Evolutionary conservation across 2,329 filamentous ascomycete species (phyloP).

Genomic region (Malbranchea cinnamomea): DNA sequence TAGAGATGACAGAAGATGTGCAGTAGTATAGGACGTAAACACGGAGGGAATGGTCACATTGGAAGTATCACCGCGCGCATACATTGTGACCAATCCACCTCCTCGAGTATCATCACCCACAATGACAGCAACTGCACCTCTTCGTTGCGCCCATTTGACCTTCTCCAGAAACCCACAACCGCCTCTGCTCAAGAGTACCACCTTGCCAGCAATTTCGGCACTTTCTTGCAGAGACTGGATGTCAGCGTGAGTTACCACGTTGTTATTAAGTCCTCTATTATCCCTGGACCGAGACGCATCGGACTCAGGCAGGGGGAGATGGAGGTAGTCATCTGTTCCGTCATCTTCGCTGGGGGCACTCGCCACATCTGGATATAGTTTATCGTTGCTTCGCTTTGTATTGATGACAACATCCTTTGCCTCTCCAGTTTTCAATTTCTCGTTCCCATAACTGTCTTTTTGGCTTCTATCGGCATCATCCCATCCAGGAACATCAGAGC

Average conservation of each 20-base stretch:
- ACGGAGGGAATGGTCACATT: constrained; percentile 88
- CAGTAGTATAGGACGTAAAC: constrained; percentile 89
- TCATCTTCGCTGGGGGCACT: constrained; percentile 39
- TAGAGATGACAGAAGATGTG: constrained; percentile 77
- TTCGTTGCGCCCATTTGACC: constrained; percentile 87
- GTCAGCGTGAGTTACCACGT: constrained; percentile 52
- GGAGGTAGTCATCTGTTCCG: constrained; percentile 73
- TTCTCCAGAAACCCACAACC: constrained; percentile 96
- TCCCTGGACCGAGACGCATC: constrained; percentile 22
- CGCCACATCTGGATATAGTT: too few relatives aligned
- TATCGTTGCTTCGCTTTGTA: constrained; percentile 1
- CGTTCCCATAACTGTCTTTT: constrained; percentile 1
- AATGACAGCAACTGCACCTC: constrained; percentile 78
- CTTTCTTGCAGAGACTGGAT: constrained; percentile 84
- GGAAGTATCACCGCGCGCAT: constrained; percentile 88
- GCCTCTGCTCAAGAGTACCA: constrained; percentile 79
- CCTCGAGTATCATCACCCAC: constrained; percentile 88
- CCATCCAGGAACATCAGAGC: constrained; percentile 89
- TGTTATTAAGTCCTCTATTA: constrained; percentile 21
- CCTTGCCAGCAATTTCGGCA: constrained; percentile 83
- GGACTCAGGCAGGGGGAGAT: constrained; percentile 39
- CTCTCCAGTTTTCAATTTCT: constrained; percentile 3
- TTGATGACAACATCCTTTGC: constrained; percentile 1
- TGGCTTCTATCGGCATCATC: constrained; percentile 39
- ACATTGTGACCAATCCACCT: constrained; percentile 89